Base-by-base conservation (phyloP, 2,329 filamentous ascomycete genomes). In the Aspergillus candidus region DNA sequence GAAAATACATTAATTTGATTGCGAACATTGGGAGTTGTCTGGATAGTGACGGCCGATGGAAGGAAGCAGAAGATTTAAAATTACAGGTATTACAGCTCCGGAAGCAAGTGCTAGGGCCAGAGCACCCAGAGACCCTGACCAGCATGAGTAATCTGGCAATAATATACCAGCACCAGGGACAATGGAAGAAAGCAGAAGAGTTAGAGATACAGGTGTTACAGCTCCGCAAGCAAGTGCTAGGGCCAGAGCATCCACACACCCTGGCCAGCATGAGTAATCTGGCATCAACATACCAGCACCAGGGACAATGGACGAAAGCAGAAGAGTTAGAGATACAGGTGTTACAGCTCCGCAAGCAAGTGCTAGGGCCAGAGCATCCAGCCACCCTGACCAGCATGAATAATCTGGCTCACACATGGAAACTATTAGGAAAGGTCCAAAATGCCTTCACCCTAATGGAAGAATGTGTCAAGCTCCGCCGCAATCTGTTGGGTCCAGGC, bases 241-340 rank as follows among this genome's bases (percentile, higher is more conserved):
- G 40, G 6, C 3, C 6, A 11, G n/a, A 36, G 12, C 40, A 42
- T 31, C 40, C 40, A 11, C 2, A 1, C 4, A 31, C 40, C 22
- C 11, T 42, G 22, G 22, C 22, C 4, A 22, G 34, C 10, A 37
- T 22, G 22, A 31, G 11, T 11, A 35, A 38, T n/a, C 35, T 43
- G 15, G 41, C 32, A 13, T 38, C 11, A 12, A 38, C 15, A 13
- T 43, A 43, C 12, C 18, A 4, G 29, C 1, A 17, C 1, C 35
- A 43, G 35, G 35, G 13, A 12, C 34, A 30, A 30, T 38, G 15
- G 41, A 29, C 35, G 30, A 5, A 44, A 35, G 41, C 41, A 31
- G 35, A 39, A 29, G 17, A 44, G 41, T n/a, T 43, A 7, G 8
- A 31, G 6, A 27, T 22, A 27, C 35, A 38, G 15, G 12, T 33